phyloP scores from a whole-genome alignment of 805 yeast genomes.

The Pichia pseudocactophila region DNA sequence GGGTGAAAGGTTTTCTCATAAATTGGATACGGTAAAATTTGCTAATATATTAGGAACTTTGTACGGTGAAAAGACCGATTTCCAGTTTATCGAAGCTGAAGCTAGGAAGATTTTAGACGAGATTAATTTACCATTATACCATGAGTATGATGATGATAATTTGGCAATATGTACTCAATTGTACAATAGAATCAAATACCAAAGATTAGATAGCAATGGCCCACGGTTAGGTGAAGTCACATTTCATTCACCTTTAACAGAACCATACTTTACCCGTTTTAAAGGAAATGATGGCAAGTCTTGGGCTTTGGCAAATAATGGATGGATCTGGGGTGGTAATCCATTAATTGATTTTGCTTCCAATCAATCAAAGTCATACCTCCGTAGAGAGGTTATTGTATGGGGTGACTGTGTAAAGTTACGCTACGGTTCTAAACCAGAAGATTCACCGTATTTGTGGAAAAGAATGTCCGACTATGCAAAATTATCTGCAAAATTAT shows the following conservation, averaged over 20 bases:
- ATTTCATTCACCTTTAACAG: conserved; percentile 55
- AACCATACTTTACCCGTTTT: conserved; percentile 81
- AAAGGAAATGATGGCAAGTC: conserved; percentile 41
- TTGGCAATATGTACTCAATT: conserved; percentile 58
- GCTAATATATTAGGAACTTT: conserved; percentile 40
- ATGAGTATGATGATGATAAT: conserved; percentile 66
- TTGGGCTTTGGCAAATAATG: conserved; percentile 84
- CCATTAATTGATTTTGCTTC: conserved; percentile 94
- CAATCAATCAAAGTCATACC: conserved; percentile 62
- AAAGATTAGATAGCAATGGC: conserved; percentile 73
- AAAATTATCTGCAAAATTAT: conserved; percentile 57
- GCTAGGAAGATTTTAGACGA: conserved; percentile 60
- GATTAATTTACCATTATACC: conserved; percentile 65
- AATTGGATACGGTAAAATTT: conserved; percentile 41
- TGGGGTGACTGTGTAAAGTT: conserved; percentile 98
- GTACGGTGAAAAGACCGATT: conserved; percentile 23
- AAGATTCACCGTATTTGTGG: conserved; percentile 89
- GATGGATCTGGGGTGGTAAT: conserved; percentile 98
- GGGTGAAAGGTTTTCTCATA: conserved; percentile 42
- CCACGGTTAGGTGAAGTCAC: conserved; percentile 68
- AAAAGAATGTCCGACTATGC: conserved; percentile 75
- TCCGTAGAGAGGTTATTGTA: conserved; percentile 86
- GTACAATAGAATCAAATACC: conserved; percentile 64
- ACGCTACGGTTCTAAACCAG: conserved; percentile 68
- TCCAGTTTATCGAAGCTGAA: conserved; percentile 23